Base-by-base conservation (phyloP, 2,329 filamentous ascomycete species). In the Sclerotinia subarctica region DNA sequence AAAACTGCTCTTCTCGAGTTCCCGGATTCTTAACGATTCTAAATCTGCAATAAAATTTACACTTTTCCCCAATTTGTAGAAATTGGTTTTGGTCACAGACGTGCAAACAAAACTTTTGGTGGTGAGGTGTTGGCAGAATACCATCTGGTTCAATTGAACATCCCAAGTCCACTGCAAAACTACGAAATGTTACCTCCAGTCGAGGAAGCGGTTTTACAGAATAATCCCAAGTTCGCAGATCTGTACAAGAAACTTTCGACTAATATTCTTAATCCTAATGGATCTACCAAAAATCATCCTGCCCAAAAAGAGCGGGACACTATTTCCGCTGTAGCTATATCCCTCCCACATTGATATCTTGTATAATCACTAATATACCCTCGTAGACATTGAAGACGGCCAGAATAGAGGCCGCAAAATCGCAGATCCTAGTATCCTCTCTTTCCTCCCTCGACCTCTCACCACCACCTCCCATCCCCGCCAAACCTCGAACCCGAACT, bases 221-320 rank as follows among this genome's bases (percentile, higher is more conserved):
- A 80, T 68, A 89, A 89, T 70, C 86, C 86, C 0, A 81, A 85
- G 29, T 90, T 89, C 73, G 83, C 84, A n/a, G 79, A 80, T 46
- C 80, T 90, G 6, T 86, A 89, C 76, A 80, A 78, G 21, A 84
- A 81, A 17, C 79, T 90, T 57, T 85, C 83, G 8, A 83, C 80
- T 1, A 80, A 80, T 2, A 76, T 88, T 35, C 80, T 90, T 6
- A 86, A 87, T 71, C 77, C 82, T 0, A 84, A 88, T 76, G 86
- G 84, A 2, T 86, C 86, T 11, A 86, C 85, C 2, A 85, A 81
- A 73, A 78, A 81, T n/a, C 80, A 83, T 71, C 78, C 80, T n/a
- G 78, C 79, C 2, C 80, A 81, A 21, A 82, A 83, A 71, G 82
- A 86, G 74, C 81, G 84, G 29, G 80, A 82, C 68, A 79, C 79